Percentiles rank a stretch among this genome's conserved stretches.
These are phyloP conservation scores for Verticillium nubilum DNA, from an alignment of 2,329 filamentous ascomycete genomes.

Conservation along the genomic window DNA sequence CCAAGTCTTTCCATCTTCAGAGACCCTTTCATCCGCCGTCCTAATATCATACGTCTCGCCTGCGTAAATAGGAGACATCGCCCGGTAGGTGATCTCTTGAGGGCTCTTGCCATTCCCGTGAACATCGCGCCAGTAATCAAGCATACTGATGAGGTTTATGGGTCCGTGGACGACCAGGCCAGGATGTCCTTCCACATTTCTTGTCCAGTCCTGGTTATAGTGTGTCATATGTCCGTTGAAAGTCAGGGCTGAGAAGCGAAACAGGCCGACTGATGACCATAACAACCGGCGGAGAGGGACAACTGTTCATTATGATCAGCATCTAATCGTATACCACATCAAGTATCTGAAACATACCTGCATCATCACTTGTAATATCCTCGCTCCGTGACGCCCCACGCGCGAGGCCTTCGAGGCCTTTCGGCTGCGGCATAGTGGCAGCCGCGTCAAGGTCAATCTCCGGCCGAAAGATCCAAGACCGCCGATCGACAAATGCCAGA, in stretches of 20 bases:
- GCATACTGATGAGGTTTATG: constrained; percentile 65
- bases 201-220: constrained; percentile 64
- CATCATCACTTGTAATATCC: constrained; percentile 14
- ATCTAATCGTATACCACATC: background rate
- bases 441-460: constrained; percentile 18
- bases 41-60: constrained; percentile 59
- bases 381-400: constrained; percentile 17
- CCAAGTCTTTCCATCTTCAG: constrained; percentile 25
- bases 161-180: constrained; percentile 76
- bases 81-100: constrained; percentile 56
- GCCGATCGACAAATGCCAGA: constrained; percentile 46
- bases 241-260: constrained; percentile 78
- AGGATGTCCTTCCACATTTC: constrained; percentile 61
- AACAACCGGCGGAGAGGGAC: constrained; percentile 22
- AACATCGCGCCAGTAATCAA: constrained; percentile 61
- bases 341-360: constrained; percentile 10
- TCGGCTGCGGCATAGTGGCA: constrained; percentile 12
- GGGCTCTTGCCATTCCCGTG: constrained; percentile 16
- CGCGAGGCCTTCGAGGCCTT: constrained; percentile 1
- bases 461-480: constrained; percentile 44
- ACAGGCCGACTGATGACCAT: constrained; percentile 52
- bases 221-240: constrained; percentile 87
- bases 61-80: constrained; percentile 65
- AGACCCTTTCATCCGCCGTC: constrained; percentile 36
- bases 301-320: background rate